Evolutionary conservation across 1,284 basidiomycete genomes (phyloP).

Genomic region (Xerocomus nothofagi): DNA sequence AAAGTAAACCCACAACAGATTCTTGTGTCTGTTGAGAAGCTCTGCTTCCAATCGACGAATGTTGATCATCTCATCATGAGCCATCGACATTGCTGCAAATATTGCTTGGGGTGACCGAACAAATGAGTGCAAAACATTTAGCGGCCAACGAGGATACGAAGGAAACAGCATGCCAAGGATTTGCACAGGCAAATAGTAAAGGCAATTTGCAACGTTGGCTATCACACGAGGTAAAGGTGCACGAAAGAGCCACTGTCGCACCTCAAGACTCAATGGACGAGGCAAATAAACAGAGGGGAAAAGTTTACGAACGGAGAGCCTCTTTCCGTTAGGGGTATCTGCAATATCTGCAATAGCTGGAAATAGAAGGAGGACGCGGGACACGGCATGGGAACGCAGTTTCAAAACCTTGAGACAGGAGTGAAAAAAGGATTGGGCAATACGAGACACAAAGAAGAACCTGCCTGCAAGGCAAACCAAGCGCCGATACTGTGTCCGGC

Average conservation of each 20-base stretch:
- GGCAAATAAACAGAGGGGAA: background rate
- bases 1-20: constrained; percentile 53
- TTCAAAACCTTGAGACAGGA: constrained; percentile 45
- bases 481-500: constrained; percentile 61
- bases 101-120: constrained; percentile 49
- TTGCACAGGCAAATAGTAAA: constrained; percentile 18
- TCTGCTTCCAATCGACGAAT: constrained; percentile 49
- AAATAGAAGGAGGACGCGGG: constrained; percentile 52
- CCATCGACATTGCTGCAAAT: constrained; percentile 54
- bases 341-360: constrained; percentile 58
- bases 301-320: constrained; percentile 39
- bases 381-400: constrained; percentile 39
- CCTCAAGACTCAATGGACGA: background rate
- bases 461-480: constrained; percentile 59
- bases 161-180: constrained; percentile 27
- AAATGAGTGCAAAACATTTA: constrained; percentile 47
- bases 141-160: constrained; percentile 48
- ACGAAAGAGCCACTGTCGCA: constrained; percentile 48
- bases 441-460: constrained; percentile 5
- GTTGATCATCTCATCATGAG: constrained; percentile 58
- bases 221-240: constrained; percentile 46
- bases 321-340: constrained; percentile 54
- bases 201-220: constrained; percentile 34
- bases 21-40: constrained; percentile 40
- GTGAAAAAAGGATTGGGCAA: background rate